phyloP scores from a whole-genome alignment of 2,329 filamentous ascomycete species.

The Endoconidiophora polonica region DNA sequence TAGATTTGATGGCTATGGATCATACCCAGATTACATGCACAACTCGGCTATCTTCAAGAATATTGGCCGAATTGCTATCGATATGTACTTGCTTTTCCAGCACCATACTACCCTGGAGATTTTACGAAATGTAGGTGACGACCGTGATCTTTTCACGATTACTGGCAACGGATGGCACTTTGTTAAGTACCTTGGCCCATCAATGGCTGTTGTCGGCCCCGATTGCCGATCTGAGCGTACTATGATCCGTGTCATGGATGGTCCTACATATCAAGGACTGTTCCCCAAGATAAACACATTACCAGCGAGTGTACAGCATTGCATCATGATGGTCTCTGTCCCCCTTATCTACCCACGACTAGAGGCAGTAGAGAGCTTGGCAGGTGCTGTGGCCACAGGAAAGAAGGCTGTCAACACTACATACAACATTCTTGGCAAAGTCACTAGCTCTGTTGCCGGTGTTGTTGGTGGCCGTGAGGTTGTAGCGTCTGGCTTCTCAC shows the following conservation, averaged over 20 bases:
- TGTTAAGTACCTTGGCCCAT: constrained; percentile 86
- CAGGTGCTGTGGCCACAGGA: constrained; percentile 78
- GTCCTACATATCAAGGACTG: constrained; percentile 89
- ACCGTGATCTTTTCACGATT: constrained; percentile 86
- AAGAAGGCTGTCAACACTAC: constrained; percentile 95
- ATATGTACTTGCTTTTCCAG: constrained; percentile 97
- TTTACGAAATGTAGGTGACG: constrained; percentile 71
- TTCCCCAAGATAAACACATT: constrained; percentile 90
- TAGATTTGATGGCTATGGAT: constrained; percentile 92
- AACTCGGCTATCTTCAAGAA: constrained; percentile 96
- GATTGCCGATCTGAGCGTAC: constrained; percentile 88
- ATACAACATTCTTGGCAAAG: constrained; percentile 90
- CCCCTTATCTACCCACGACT: constrained; percentile 81
- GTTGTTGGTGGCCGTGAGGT: constrained; percentile 90
- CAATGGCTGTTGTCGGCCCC: constrained; percentile 73
- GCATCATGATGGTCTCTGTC: constrained; percentile 87
- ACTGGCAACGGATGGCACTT: constrained; percentile 98
- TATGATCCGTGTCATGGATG: constrained; percentile 81
- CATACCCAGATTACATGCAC: constrained; percentile 97
- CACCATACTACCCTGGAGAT: constrained; percentile 94
- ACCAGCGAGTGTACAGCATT: constrained; percentile 87
- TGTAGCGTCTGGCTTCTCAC: constrained; percentile 80
- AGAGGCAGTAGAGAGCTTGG: constrained; percentile 80
- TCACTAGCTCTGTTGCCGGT: constrained; percentile 85
- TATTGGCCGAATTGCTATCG: constrained; percentile 82